Conservation (phyloP, 139 green algal genomes). For the Chlamydomonas eustigma region DNA sequence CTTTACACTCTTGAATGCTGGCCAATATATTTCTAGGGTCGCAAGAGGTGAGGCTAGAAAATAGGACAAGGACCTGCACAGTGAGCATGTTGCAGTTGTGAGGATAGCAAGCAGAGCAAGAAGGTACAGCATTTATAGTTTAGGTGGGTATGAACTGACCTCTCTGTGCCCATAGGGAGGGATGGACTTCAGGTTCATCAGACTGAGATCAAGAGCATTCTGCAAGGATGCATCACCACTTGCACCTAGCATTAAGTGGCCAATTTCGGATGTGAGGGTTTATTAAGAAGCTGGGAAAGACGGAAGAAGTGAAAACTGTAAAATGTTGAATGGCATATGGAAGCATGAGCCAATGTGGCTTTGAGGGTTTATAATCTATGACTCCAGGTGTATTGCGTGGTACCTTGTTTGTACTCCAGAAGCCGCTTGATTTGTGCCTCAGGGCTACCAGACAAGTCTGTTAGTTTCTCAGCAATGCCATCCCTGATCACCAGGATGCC, state of each 20-base stretch:
- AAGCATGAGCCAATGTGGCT: too few species aligned
- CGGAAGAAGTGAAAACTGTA: too few species aligned
- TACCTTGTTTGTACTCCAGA: slow-evolving; percentile 6
- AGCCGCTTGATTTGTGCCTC: slow-evolving; percentile 60
- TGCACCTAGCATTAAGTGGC: slow-evolving; percentile 25
- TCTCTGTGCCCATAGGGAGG: slow-evolving; percentile 84
- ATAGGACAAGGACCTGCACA: slow-evolving; percentile 77
- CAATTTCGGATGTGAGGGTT: too few species aligned
- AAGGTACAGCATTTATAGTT: neutral
- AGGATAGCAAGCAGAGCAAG: neutral
- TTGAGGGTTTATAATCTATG: too few species aligned
- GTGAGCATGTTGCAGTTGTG: neutral
- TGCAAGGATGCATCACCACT: slow-evolving; percentile 73
- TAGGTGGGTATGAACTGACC: neutral
- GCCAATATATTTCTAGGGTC: slow-evolving; percentile 88
- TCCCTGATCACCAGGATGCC: slow-evolving; percentile 78
- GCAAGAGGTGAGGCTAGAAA: slow-evolving; percentile 78
- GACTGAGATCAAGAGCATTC: slow-evolving; percentile 76
- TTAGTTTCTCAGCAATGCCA: slow-evolving; percentile 73
- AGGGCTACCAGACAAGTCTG: slow-evolving; percentile 65
- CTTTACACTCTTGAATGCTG: slow-evolving; percentile 46
- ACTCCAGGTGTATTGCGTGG: too few species aligned
- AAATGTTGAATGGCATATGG: too few species aligned
- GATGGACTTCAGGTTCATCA: slow-evolving; percentile 52
- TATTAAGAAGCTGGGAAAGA: too few species aligned